Evolutionary conservation across 2,329 filamentous ascomycete species (phyloP).

Genomic region (Coniella vitis): DNA sequence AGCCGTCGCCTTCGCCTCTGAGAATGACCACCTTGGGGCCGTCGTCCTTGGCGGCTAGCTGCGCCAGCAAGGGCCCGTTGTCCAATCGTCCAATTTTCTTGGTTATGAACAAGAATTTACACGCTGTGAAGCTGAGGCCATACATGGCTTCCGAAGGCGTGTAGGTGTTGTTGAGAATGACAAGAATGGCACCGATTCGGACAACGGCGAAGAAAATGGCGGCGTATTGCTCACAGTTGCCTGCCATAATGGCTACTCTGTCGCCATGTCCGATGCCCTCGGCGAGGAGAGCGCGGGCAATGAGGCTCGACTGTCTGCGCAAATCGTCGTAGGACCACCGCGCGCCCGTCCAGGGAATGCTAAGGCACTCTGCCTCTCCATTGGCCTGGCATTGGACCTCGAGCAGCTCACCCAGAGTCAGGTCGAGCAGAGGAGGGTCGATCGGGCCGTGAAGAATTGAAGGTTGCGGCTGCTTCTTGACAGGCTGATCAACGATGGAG

Average conservation of each 20-base stretch:
- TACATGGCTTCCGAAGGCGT: slow-evolving; percentile 66
- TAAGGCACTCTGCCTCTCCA: slow-evolving; percentile 58
- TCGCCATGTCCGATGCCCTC: slow-evolving; percentile 63
- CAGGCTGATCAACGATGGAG: slow-evolving; percentile 8
- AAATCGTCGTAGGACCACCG: slow-evolving; percentile 66
- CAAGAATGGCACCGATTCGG: slow-evolving; percentile 59
- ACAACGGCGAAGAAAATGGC: slow-evolving; percentile 68
- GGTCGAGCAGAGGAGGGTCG: slow-evolving; percentile 61
- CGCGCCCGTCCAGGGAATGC: slow-evolving; percentile 70
- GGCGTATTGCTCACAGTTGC: slow-evolving; percentile 77
- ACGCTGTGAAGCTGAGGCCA: slow-evolving; percentile 63
- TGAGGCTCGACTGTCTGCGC: slow-evolving; percentile 51
- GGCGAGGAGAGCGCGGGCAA: slow-evolving; percentile 60
- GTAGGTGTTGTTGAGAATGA: slow-evolving; percentile 79
- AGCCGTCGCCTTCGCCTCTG: slow-evolving; percentile 45
- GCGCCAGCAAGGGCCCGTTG: slow-evolving; percentile 51
- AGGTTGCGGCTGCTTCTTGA: slow-evolving; percentile 28
- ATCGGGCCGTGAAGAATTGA: slow-evolving; percentile 62
- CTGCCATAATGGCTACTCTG: slow-evolving; percentile 67
- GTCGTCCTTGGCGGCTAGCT: slow-evolving; percentile 40
- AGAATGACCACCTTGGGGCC: slow-evolving; percentile 52
- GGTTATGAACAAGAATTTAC: slow-evolving; percentile 67
- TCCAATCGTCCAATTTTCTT: slow-evolving; percentile 60
- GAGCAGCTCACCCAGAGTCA: slow-evolving; percentile 67
- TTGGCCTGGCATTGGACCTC: slow-evolving; percentile 63